Percentiles rank a stretch among this genome's conserved stretches.
Conservation (phyloP, 2,329 filamentous ascomycete genomes). For the Leptographium galeiforme region DNA sequence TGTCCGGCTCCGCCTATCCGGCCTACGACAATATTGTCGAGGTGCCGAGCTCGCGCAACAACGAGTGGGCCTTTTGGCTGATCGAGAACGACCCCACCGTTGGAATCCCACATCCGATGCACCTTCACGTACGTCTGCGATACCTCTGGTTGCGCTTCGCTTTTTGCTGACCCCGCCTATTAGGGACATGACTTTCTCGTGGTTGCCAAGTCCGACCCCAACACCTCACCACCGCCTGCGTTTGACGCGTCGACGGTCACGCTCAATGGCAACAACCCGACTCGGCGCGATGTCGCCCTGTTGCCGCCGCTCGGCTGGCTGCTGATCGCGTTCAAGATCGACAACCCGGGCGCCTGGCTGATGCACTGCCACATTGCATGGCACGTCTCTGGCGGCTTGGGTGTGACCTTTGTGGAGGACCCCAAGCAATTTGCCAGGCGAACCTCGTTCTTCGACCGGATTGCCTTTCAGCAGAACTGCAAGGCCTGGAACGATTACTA, state of each 20-base stretch:
- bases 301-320: conserved; percentile 28
- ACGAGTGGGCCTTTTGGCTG: conserved; percentile 10
- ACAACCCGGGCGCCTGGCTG: conserved; percentile 35
- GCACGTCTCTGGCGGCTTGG: conserved; percentile 33
- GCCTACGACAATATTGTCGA: conserved; percentile 13
- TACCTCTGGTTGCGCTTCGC: neutral
- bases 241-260: conserved; percentile 9
- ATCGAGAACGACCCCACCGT: conserved; percentile 8
- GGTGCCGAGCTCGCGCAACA: conserved; percentile 7
- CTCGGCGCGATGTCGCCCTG: conserved; percentile 29
- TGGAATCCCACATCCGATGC: conserved; percentile 11
- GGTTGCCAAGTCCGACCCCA: conserved; percentile 10
- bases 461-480: conserved; percentile 8
- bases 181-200: conserved; percentile 17
- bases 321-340: conserved; percentile 28
- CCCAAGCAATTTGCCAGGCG: conserved; percentile 4
- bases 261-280: conserved; percentile 24
- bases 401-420: conserved; percentile 32
- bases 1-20: conserved; percentile 17
- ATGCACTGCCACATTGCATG: conserved; percentile 34
- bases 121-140: conserved; percentile 10
- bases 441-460: conserved; percentile 3
- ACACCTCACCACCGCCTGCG: neutral
- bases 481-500: conserved; percentile 10
- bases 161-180: neutral